A percentile compares a stretch with the other conserved stretches of the same genome.
Evolutionary conservation across 129 eudicot genomes (phyloP).

Genomic region (Lonicera japonica): DNA sequence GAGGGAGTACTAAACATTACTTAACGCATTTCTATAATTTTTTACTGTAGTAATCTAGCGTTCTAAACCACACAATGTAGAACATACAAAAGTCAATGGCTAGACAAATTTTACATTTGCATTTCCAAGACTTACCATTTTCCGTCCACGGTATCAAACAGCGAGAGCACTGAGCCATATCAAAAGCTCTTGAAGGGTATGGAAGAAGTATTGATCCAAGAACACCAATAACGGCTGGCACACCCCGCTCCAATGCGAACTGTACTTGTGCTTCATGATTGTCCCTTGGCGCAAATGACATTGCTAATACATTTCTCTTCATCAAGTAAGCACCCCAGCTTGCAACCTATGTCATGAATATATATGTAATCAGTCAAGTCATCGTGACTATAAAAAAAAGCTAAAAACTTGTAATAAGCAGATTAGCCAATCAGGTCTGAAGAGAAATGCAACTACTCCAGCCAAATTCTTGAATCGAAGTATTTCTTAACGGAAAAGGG

Average conservation of each 20-base stretch:
- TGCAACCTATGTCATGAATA: constrained; percentile 52
- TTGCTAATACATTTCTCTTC: constrained; percentile 77
- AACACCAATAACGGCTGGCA: constrained; percentile 87
- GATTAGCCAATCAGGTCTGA: not conserved
- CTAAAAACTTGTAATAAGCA: not conserved
- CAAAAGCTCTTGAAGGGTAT: constrained; percentile 87
- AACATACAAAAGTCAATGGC: not conserved
- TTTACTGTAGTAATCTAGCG: too few species aligned
- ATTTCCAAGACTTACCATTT: constrained; percentile 42
- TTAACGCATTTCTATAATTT: not conserved
- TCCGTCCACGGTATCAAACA: constrained; percentile 86
- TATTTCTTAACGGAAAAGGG: not conserved
- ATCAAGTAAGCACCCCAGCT: constrained; percentile 98
- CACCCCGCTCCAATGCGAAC: constrained; percentile 92
- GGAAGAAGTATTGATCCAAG: constrained; percentile 83
- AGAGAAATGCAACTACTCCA: too few species aligned
- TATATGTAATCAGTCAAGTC: constrained; percentile 8
- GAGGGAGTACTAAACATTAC: not conserved
- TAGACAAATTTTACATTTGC: not conserved
- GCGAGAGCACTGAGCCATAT: constrained; percentile 94
- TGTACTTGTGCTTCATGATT: constrained; percentile 98
- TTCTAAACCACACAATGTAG: not conserved
- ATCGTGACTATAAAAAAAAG: not conserved
- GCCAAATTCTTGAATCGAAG: too few species aligned
- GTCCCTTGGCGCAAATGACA: constrained; percentile 97